Percentiles rank a stretch among this genome's conserved stretches.
phyloP scores from a whole-genome alignment of 2,329 filamentous ascomycete genomes.

The Chaetomiaceae sp. region DNA sequence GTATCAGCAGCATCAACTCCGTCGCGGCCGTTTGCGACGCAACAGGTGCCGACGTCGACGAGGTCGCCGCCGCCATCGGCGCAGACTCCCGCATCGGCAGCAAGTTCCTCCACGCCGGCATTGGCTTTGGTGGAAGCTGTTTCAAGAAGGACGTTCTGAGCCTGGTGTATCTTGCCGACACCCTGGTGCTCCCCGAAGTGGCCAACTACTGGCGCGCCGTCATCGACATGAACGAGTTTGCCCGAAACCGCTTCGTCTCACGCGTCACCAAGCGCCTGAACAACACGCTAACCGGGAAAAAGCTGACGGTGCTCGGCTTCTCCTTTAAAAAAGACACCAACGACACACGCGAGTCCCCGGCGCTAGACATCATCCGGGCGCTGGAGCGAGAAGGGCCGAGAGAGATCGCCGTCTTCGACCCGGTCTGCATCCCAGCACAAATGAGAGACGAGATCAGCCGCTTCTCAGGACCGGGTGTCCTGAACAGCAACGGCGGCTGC shows the following conservation, averaged over 20 bases:
- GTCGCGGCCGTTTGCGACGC: conserved; percentile 5
- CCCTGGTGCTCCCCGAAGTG: conserved; percentile 5
- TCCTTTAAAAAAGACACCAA: conserved; percentile 9
- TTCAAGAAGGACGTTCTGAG: conserved; percentile 11
- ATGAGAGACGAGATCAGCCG: not conserved
- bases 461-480: not conserved
- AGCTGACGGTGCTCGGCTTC: conserved; percentile 3
- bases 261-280: not conserved
- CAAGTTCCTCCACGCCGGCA: conserved; percentile 6
- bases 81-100: conserved; percentile 7
- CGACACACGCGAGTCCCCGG: conserved; percentile 6
- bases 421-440: not conserved
- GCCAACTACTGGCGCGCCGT: conserved; percentile 3
- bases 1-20: conserved; percentile 9
- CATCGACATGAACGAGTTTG: conserved; percentile 7
- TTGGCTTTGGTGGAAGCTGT: conserved; percentile 8
- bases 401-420: conserved; percentile 3
- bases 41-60: conserved; percentile 6
- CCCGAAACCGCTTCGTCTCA: not conserved
- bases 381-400: not conserved
- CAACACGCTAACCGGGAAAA: conserved; percentile 4
- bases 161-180: conserved; percentile 5
- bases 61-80: conserved; percentile 2
- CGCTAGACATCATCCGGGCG: not conserved
- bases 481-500: not conserved